phyloP scores from a whole-genome alignment of 495 filamentous ascomycete genomes.

The Aspergillus heteromorphus region DNA sequence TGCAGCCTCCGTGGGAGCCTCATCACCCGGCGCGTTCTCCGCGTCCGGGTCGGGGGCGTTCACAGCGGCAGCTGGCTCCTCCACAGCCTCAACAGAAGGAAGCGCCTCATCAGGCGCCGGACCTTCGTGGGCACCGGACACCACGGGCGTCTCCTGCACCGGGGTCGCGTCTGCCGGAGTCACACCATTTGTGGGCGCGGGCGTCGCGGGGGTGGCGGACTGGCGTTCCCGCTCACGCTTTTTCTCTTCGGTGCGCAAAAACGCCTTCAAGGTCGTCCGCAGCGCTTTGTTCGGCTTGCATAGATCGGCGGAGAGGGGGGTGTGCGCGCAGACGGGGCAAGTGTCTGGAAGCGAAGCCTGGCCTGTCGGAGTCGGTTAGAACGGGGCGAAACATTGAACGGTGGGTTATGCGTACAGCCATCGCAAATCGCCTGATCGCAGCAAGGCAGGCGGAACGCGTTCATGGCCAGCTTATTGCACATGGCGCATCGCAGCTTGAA shows the following conservation, averaged over 20 bases:
- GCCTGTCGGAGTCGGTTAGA: conserved; percentile 47
- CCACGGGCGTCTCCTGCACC: conserved; percentile 11
- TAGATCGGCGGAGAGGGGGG: conserved; percentile 74
- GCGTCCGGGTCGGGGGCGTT: background rate
- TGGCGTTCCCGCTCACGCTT: conserved; percentile 61
- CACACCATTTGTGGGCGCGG: conserved; percentile 11
- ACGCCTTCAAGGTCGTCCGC: conserved; percentile 82
- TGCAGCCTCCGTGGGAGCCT: conserved; percentile 16
- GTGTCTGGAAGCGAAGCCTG: conserved; percentile 69
- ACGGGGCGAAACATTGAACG: background rate
- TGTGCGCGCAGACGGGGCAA: conserved; percentile 91
- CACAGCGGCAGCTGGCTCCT: conserved; percentile 8
- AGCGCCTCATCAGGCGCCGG: conserved; percentile 1
- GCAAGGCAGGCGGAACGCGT: conserved; percentile 86
- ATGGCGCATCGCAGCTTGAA: conserved; percentile 91
- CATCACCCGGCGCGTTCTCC: conserved; percentile 8
- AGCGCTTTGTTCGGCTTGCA: conserved; percentile 86
- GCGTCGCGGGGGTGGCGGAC: conserved; percentile 29
- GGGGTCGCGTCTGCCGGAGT: conserved; percentile 21
- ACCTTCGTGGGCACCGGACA: conserved; percentile 1
- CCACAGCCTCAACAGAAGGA: background rate
- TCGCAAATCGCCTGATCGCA: conserved; percentile 95
- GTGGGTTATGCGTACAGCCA: conserved; percentile 56
- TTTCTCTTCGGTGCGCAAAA: conserved; percentile 81
- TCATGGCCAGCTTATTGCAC: conserved; percentile 85